Percentiles rank a stretch among this genome's conserved stretches.
These are phyloP conservation scores for Pecoramyces ruminantium DNA, from an alignment of 192 early-diverging fungal species.

Conservation along the genomic window DNA sequence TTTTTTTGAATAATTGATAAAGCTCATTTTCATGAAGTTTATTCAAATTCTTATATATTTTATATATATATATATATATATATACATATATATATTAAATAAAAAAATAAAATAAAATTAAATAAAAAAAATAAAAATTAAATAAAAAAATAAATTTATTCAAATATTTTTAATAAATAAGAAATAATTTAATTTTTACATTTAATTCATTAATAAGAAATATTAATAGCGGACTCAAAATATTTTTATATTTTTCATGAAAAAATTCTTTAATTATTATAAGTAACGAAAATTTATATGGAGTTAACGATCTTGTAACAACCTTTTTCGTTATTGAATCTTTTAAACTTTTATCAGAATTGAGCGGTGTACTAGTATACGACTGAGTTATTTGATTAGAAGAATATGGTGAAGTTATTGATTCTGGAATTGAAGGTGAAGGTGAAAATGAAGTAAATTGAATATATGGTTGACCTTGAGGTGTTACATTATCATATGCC, in stretches of 20 bases:
- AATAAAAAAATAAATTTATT: no score
- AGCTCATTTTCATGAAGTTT: not conserved
- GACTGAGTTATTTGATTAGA: not conserved
- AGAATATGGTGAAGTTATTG: not conserved
- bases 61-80: no score
- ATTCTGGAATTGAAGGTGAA: not conserved
- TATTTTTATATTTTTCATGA: not conserved
- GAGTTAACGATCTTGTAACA: not conserved
- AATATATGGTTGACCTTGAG: not conserved
- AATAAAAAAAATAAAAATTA: no score
- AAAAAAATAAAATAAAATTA: no score
- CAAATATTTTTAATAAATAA: no score
- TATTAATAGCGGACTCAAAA: not conserved
- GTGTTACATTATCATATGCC: not conserved
- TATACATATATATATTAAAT: no score
- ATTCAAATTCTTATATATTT: not conserved
- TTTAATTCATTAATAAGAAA: not conserved
- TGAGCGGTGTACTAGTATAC: not conserved
- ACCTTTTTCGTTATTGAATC: not conserved
- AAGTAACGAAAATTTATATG: not conserved
- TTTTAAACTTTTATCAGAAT: not conserved
- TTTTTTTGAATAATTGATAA: not conserved
- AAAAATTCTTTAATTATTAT: not conserved
- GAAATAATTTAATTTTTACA: no score
- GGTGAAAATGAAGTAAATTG: not conserved